These are phyloP conservation scores for Candida insectalens DNA, from an alignment of 805 yeast species.

Conservation along the genomic window DNA sequence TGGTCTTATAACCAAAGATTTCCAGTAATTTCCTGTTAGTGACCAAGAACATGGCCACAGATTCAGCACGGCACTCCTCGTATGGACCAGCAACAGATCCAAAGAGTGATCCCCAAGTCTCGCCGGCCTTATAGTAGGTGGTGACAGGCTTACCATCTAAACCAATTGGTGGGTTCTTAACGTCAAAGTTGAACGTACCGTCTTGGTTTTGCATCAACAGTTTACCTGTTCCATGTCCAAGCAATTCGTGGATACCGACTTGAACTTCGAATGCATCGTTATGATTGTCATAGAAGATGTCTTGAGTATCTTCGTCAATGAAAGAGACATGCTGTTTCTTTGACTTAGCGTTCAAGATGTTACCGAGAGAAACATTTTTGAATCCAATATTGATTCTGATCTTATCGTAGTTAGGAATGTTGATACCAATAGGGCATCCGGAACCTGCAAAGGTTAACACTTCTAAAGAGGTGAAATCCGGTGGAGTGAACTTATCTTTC, in stretches of 20 bases:
- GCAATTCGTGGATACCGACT: conserved; percentile 85
- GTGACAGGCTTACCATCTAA: conserved; percentile 50
- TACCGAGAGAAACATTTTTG: conserved; percentile 84
- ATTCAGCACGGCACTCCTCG: conserved; percentile 91
- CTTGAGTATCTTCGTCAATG: conserved; percentile 41
- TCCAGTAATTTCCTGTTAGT: conserved; percentile 58
- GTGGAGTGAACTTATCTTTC: conserved; percentile 81
- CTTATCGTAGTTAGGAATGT: conserved; percentile 88
- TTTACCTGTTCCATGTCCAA: conserved; percentile 91
- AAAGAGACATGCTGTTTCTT: conserved; percentile 63
- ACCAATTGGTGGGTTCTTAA: conserved; percentile 48
- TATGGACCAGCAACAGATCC: conserved; percentile 78
- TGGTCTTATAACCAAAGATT: conserved; percentile 58
- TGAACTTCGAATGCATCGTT: conserved; percentile 85
- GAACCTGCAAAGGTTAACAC: conserved; percentile 84
- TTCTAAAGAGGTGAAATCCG: conserved; percentile 86
- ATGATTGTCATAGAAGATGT: conserved; percentile 57
- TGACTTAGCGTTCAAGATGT: conserved; percentile 69
- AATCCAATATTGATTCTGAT: conserved; percentile 77
- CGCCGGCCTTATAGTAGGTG: conserved; percentile 68
- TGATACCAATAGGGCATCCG: conserved; percentile 90
- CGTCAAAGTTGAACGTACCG: conserved; percentile 66
- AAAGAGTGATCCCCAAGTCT: conserved; percentile 86
- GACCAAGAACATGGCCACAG: conserved; percentile 74
- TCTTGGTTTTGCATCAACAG: conserved; percentile 49